These are phyloP conservation scores for Dioscorea dumetorum DNA, from an alignment of 106 monocot species.

Conservation along the genomic window DNA sequence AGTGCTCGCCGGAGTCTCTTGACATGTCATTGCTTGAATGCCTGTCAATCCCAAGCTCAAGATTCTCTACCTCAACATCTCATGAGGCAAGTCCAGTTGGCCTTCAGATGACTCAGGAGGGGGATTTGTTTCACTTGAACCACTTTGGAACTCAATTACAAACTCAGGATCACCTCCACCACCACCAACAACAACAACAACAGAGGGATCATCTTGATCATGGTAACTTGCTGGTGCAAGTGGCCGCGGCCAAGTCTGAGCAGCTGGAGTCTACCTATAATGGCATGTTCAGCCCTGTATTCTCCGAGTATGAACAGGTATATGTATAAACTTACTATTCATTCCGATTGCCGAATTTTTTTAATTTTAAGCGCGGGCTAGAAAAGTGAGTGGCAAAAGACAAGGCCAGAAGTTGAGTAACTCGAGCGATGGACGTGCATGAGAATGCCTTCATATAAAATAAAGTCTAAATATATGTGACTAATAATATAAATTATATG, in stretches of 20 bases:
- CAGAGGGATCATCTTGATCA: too few relatives aligned
- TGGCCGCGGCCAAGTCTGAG: background rate
- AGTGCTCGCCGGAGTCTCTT: background rate
- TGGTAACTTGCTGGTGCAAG: too few relatives aligned
- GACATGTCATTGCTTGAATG: constrained; percentile 23
- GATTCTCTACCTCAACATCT: background rate
- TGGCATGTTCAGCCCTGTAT: background rate
- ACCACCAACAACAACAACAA: background rate
- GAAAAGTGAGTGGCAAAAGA: too few relatives aligned
- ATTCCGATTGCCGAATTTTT: too few relatives aligned
- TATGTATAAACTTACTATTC: too few relatives aligned
- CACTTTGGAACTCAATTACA: background rate
- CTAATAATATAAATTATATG: background rate
- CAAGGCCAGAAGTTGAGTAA: background rate
- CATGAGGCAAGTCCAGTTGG: background rate
- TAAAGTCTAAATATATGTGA: background rate
- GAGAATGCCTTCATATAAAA: background rate
- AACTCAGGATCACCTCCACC: background rate
- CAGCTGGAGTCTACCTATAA: background rate
- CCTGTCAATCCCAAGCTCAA: constrained; percentile 20
- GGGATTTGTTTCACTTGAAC: background rate
- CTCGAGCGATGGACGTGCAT: background rate
- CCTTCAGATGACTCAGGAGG: constrained; percentile 1
- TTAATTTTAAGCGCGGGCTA: too few relatives aligned
- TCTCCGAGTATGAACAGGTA: constrained; percentile 1